A percentile compares a stretch with the other conserved stretches of the same genome.
phyloP scores from a whole-genome alignment of 2,329 filamentous ascomycete species.

The Canariomyces notabilis region DNA sequence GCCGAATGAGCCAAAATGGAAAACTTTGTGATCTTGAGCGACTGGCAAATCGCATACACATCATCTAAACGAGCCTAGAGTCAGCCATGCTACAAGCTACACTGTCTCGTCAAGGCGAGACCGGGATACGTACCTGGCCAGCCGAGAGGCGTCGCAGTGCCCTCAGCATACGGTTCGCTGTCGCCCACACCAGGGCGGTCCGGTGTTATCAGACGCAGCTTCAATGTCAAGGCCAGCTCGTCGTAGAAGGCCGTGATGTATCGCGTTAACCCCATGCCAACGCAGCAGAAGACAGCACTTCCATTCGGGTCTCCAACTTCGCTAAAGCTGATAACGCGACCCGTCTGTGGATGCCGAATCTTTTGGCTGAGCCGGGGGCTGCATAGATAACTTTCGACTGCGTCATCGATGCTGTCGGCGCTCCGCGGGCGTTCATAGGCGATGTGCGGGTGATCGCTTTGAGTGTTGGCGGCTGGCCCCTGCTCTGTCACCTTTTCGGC shows the following conservation, averaged over 20 bases:
- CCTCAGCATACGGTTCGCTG: slow-evolving; percentile 78
- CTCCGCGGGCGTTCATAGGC: slow-evolving; percentile 71
- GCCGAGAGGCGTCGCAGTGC: slow-evolving; percentile 77
- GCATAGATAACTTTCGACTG: slow-evolving; percentile 78
- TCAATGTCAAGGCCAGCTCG: slow-evolving; percentile 83
- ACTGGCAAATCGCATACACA: slow-evolving; percentile 88
- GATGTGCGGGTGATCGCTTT: slow-evolving; percentile 37
- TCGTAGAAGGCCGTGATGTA: slow-evolving; percentile 98
- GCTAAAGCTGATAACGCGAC: slow-evolving; percentile 87
- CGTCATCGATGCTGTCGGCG: slow-evolving; percentile 81
- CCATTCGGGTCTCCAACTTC: slow-evolving; percentile 92
- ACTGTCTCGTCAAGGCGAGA: not conserved
- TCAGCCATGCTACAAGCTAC: not conserved
- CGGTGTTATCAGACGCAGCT: slow-evolving; percentile 84
- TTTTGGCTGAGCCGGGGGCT: slow-evolving; percentile 83
- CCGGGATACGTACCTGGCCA: slow-evolving; percentile 71
- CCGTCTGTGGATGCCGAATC: slow-evolving; percentile 78
- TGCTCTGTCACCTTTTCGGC: slow-evolving; percentile 31
- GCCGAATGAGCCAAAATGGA: slow-evolving; percentile 94
- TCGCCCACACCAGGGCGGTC: slow-evolving; percentile 92
- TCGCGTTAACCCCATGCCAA: slow-evolving; percentile 94
- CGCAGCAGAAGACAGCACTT: slow-evolving; percentile 90
- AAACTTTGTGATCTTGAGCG: slow-evolving; percentile 89
- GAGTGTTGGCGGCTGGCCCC: slow-evolving; percentile 19
- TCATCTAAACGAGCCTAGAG: slow-evolving; percentile 49